phyloP scores from a whole-genome alignment of 495 filamentous ascomycete species.

The Aspergillus panamensis region DNA sequence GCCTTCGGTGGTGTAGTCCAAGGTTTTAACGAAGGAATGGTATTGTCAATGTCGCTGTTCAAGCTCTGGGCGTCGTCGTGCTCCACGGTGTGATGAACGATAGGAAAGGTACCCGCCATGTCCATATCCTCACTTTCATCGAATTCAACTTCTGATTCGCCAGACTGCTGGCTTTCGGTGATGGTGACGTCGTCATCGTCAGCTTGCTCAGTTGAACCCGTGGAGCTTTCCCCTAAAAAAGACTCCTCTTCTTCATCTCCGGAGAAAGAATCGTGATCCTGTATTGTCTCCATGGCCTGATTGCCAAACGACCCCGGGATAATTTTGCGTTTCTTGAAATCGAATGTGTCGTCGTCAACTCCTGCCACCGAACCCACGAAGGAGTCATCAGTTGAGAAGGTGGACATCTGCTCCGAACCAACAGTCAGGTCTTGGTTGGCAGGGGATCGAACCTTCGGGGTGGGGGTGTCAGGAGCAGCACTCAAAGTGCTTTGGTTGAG shows the following conservation, averaged over 20 bases:
- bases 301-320: constrained; percentile 77
- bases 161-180: constrained; percentile 54
- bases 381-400: constrained; percentile 50
- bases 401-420: constrained; percentile 43
- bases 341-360: constrained; percentile 74
- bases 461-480: constrained; percentile 57
- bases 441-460: constrained; percentile 45
- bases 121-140: constrained; percentile 67
- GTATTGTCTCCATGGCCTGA: constrained; percentile 51
- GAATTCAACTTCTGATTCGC: constrained; percentile 67
- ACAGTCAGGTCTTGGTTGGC: constrained; percentile 32
- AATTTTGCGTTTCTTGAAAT: constrained; percentile 68
- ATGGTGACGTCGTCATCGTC: constrained; percentile 61
- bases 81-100: constrained; percentile 64
- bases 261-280: constrained; percentile 40
- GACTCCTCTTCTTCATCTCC: constrained; percentile 53
- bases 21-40: constrained; percentile 35
- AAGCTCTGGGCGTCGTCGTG: constrained; percentile 45
- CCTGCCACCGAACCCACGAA: constrained; percentile 48
- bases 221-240: constrained; percentile 90
- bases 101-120: constrained; percentile 71
- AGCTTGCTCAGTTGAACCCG: constrained; percentile 68
- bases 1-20: constrained; percentile 58
- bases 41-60: constrained; percentile 47
- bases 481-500: constrained; percentile 56